Evolutionary conservation across 805 yeast species (phyloP).

Genomic region (Metschnikowia hibisci): DNA sequence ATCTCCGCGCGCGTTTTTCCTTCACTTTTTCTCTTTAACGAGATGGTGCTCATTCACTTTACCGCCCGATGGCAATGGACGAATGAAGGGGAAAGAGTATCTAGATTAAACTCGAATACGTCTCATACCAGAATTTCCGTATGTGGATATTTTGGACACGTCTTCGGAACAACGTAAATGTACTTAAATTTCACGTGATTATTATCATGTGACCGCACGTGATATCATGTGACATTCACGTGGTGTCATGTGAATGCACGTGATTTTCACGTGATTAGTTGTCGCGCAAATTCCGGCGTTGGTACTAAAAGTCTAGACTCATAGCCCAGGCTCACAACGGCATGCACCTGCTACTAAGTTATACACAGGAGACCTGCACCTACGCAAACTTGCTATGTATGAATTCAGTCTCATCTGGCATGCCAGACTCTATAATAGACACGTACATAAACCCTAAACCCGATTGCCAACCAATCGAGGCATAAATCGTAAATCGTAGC

Average conservation of each 20-base stretch:
- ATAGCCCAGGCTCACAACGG: too few relatives aligned
- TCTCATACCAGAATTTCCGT: slow-evolving; percentile 18
- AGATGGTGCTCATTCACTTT: slow-evolving; percentile 23
- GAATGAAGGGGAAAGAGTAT: slow-evolving; percentile 23
- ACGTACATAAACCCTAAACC: background rate
- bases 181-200: too few relatives aligned
- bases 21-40: slow-evolving; percentile 11
- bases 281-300: too few relatives aligned
- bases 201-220: too few relatives aligned
- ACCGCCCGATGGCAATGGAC: slow-evolving; percentile 20
- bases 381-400: too few relatives aligned
- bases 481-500: slow-evolving; percentile 1
- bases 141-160: slow-evolving; percentile 28
- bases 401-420: background rate
- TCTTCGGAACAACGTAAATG: slow-evolving; percentile 29
- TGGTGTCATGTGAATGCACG: too few relatives aligned
- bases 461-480: background rate
- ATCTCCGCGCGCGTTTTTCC: background rate
- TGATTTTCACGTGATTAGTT: too few relatives aligned
- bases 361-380: too few relatives aligned
- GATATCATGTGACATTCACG: too few relatives aligned
- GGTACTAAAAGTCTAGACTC: too few relatives aligned
- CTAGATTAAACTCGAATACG: slow-evolving; percentile 19
- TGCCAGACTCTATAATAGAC: slow-evolving; percentile 2
- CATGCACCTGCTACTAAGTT: too few relatives aligned